phyloP scores from a whole-genome alignment of 1,284 basidiomycete genomes.

The Cerioporus squamosus region DNA sequence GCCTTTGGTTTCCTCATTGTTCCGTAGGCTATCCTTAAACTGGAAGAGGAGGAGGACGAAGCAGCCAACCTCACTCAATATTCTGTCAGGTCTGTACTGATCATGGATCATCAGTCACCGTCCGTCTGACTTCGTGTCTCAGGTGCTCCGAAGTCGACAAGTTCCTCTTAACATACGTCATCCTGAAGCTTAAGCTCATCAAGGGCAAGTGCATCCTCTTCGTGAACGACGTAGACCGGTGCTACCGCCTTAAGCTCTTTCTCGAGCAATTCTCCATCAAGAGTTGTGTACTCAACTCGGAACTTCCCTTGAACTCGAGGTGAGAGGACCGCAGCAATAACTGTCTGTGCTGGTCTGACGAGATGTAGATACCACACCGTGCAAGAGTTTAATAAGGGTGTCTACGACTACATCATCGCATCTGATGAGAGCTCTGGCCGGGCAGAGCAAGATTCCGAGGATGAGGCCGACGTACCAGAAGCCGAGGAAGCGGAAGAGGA shows the following conservation, averaged over 20 bases:
- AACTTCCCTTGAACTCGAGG: constrained; percentile 94
- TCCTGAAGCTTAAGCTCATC: constrained; percentile 93
- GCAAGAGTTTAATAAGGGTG: constrained; percentile 98
- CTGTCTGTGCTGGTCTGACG: neutral
- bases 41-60: constrained; percentile 87
- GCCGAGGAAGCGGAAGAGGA: constrained; percentile 38
- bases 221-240: constrained; percentile 95
- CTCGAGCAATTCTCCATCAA: constrained; percentile 98
- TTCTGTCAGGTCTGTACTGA: constrained; percentile 62
- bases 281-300: constrained; percentile 95
- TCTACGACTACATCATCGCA: constrained; percentile 98
- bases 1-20: constrained; percentile 25
- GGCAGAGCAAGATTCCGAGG: constrained; percentile 55
- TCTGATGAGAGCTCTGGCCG: constrained; percentile 84
- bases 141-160: constrained; percentile 95
- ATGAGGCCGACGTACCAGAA: constrained; percentile 37
- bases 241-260: constrained; percentile 95
- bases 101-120: neutral
- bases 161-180: constrained; percentile 93
- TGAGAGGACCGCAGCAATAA: constrained; percentile 28
- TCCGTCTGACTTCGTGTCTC: constrained; percentile 5
- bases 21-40: constrained; percentile 75
- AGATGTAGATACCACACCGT: constrained; percentile 87
- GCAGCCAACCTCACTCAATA: constrained; percentile 86
- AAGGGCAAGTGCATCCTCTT: constrained; percentile 97